phyloP scores from a whole-genome alignment of 805 yeast species.

The Barnettozyma pratensis region DNA sequence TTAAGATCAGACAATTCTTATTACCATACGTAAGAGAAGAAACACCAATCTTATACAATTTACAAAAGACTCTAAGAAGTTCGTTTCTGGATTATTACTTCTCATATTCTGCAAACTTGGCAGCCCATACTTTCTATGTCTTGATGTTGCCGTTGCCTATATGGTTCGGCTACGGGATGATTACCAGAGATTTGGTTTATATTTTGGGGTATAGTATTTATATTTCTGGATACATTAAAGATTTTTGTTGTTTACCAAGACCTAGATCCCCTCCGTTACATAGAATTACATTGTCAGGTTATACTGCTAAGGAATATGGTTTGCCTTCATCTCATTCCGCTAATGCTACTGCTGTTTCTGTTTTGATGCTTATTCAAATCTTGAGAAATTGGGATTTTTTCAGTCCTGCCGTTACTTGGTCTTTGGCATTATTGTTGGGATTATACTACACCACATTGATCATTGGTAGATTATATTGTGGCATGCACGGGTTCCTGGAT shows the following conservation, averaged over 20 bases:
- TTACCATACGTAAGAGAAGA: constrained; percentile 60
- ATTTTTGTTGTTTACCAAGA: constrained; percentile 83
- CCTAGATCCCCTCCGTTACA: constrained; percentile 90
- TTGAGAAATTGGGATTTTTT: constrained; percentile 10
- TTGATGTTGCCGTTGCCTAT: constrained; percentile 78
- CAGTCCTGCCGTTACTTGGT: constrained; percentile 4
- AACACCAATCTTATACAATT: constrained; percentile 47
- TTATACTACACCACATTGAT: constrained; percentile 62
- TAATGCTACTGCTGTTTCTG: constrained; percentile 79
- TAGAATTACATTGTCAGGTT: constrained; percentile 84
- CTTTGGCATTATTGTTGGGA: constrained; percentile 17
- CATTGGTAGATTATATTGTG: constrained; percentile 85
- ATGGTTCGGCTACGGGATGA: constrained; percentile 65
- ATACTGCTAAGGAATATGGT: constrained; percentile 90
- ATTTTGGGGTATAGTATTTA: constrained; percentile 54
- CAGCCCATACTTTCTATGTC: constrained; percentile 92
- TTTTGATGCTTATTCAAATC: constrained; percentile 36
- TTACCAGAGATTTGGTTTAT: constrained; percentile 69
- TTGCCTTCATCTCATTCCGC: constrained; percentile 95
- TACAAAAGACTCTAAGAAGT: constrained; percentile 50
- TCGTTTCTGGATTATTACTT: constrained; percentile 65
- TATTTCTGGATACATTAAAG: constrained; percentile 72
- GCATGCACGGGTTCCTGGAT: constrained; percentile 95
- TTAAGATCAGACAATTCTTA: constrained; percentile 44
- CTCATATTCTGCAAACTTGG: constrained; percentile 83